Conservation (phyloP, 2,329 filamentous ascomycete genomes). For the Cadophora malorum region DNA sequence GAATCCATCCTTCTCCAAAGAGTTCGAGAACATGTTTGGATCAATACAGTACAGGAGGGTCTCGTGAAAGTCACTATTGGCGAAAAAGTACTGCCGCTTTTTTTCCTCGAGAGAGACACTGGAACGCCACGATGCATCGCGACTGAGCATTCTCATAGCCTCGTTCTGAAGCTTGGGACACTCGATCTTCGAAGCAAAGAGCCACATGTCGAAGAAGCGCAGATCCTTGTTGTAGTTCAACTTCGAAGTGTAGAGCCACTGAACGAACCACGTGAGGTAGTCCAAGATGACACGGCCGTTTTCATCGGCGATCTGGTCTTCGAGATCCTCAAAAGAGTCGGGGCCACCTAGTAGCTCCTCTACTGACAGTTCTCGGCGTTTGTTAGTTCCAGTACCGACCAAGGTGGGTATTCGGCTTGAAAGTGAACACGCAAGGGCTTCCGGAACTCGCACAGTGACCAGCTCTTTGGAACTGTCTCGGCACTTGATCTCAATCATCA, state of each 20-base stretch:
- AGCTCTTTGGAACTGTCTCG: background rate
- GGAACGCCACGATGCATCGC: slow-evolving; percentile 6
- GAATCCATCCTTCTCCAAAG: background rate
- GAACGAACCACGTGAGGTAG: slow-evolving; percentile 10
- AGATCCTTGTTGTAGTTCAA: background rate
- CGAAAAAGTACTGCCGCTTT: slow-evolving; percentile 9
- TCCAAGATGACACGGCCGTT: background rate
- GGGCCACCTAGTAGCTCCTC: slow-evolving; percentile 2
- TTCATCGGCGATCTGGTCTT: background rate
- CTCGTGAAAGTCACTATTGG: background rate
- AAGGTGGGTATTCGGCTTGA: background rate
- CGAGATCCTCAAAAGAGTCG: background rate
- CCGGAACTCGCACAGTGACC: background rate
- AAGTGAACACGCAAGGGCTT: background rate
- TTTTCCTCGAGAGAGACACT: slow-evolving; percentile 10
- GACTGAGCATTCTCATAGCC: slow-evolving; percentile 4
- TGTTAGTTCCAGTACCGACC: background rate
- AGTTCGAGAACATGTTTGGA: background rate
- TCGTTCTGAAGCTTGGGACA: slow-evolving; percentile 8
- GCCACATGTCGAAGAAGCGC: slow-evolving; percentile 4
- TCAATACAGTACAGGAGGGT: background rate
- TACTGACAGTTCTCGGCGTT: background rate
- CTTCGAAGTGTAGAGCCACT: slow-evolving; percentile 11
- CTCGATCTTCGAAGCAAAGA: slow-evolving; percentile 7
- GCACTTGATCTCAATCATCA: slow-evolving; percentile 9